Evolutionary conservation across 2,329 filamentous ascomycete species (phyloP).

Genomic region (Moelleriella libera): DNA sequence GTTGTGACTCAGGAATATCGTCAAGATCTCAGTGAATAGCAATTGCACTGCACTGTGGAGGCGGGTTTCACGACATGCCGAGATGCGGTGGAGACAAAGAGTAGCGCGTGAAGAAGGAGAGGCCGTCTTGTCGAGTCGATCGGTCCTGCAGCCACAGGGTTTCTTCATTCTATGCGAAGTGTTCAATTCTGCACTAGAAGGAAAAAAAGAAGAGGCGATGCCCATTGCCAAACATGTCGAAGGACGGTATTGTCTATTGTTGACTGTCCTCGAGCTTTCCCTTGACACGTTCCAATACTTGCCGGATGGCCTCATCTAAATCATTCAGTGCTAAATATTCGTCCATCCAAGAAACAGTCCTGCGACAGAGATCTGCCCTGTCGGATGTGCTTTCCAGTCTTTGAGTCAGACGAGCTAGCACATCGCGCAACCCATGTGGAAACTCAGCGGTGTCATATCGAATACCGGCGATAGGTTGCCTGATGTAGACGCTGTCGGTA

Average conservation of each 20-base stretch:
- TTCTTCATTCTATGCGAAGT: too few relatives aligned
- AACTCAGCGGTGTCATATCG: constrained; percentile 53
- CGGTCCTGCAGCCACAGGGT: too few relatives aligned
- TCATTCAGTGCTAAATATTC: constrained; percentile 30
- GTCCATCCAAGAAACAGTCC: constrained; percentile 40
- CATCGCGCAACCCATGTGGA: constrained; percentile 52
- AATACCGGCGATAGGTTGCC: constrained; percentile 54
- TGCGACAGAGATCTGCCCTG: constrained; percentile 28
- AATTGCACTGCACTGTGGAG: too few relatives aligned
- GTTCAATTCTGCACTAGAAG: too few relatives aligned
- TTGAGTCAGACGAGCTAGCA: constrained; percentile 47
- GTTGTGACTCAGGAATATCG: too few relatives aligned
- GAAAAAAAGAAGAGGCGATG: too few relatives aligned
- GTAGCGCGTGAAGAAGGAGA: too few relatives aligned
- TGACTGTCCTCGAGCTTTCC: constrained; percentile 5
- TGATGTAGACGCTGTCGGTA: constrained; percentile 57
- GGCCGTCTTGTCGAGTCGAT: too few relatives aligned
- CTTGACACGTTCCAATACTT: constrained; percentile 40
- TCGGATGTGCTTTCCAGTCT: constrained; percentile 30
- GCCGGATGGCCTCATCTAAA: constrained; percentile 40
- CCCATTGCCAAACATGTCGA: too few relatives aligned
- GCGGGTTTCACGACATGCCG: too few relatives aligned
- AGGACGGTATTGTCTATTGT: not conserved
- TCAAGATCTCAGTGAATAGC: too few relatives aligned
- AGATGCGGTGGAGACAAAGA: too few relatives aligned